Evolutionary conservation across 2,329 filamentous ascomycete species (phyloP).

Genomic region (Aspergillus amoenus): DNA sequence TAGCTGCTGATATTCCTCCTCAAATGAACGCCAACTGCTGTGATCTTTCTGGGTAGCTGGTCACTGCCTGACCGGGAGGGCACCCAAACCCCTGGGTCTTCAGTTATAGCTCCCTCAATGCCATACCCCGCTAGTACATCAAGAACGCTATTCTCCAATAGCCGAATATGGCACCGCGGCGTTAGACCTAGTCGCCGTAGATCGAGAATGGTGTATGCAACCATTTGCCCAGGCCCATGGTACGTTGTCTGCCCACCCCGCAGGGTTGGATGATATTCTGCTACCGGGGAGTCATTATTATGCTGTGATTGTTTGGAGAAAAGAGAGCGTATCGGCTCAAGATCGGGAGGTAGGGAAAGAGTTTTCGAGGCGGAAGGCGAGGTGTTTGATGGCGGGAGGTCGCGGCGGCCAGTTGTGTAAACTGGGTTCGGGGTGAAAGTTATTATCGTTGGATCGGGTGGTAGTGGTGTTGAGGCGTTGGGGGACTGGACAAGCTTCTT

Average conservation of each 20-base stretch:
- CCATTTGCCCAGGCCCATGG: constrained; percentile 88
- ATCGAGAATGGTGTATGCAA: constrained; percentile 91
- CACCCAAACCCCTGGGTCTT: constrained; percentile 85
- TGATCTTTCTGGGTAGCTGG: constrained; percentile 64
- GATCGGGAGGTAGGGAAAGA: constrained; percentile 37
- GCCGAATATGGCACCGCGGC: constrained; percentile 72
- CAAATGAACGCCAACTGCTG: constrained; percentile 88
- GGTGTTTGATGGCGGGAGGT: constrained; percentile 50
- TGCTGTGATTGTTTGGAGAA: constrained; percentile 20
- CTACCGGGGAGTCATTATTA: constrained; percentile 39
- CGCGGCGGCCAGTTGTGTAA: constrained; percentile 87
- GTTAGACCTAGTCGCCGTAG: constrained; percentile 67
- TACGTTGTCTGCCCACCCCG: constrained; percentile 92
- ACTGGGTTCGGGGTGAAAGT: constrained; percentile 81
- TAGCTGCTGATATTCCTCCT: constrained; percentile 79
- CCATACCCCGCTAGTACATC: constrained; percentile 61
- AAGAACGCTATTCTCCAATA: constrained; percentile 76
- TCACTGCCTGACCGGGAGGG: neutral
- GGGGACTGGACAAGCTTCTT: constrained; percentile 50
- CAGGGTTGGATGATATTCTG: constrained; percentile 68
- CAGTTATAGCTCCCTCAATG: constrained; percentile 62
- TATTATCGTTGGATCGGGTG: constrained; percentile 69
- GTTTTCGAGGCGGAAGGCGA: constrained; percentile 25
- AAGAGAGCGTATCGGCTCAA: constrained; percentile 39
- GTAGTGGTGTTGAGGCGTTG: constrained; percentile 25